Evolutionary conservation across 495 filamentous ascomycete species (phyloP), one percentile per base, ranked within the genome.

Genomic region (Peziza echinospora): DNA sequence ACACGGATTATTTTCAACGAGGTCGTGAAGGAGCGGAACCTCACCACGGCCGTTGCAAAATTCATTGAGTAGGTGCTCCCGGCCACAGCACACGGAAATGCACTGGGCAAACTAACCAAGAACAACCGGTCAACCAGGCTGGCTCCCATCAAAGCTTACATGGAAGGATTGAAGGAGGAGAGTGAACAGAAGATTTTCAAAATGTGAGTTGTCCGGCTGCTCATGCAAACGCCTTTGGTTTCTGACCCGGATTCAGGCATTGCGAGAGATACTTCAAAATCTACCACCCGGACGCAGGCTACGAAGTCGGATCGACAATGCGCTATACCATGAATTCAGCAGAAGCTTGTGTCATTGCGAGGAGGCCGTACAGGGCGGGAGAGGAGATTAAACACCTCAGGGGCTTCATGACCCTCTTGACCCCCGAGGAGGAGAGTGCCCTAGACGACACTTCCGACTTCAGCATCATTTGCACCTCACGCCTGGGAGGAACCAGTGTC

Each of bases 261-360:
- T 67, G 93, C 50, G 77, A 79, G 40, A 85, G 82, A 49, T 99
- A 99, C 62, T 76, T 93, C 58, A 80, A 80, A 46, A 85, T 93
- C 52, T 94, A 94, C 63, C 69, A 84, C 23, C 79, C 85, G 8
- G 89, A 96, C 47, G 91, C 80, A 51, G 83, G 85, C 2, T 96
- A 85, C 55, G 89, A 99, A 59, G 83, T 96, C 34, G 80, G 75
- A 24, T 89, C 83, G 5, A 94, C 89, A 23, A 94, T 94, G 56
- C 77, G 91, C 39, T 99, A 94, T 63, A 87, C 84, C n/a, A 83
- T 94, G 24, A 73, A 72, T 25, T 77, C 77, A 16, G 78, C 84
- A 44, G 89, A 99, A 58, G 89, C 89, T 1, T 76, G 80, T 8
- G 73, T 93, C 28, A 82, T 77, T n/a, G 85, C 89, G 19, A 71